These are phyloP conservation scores for Plectranthus barbatus DNA, from an alignment of 257 asterid genomes.

Conservation along the genomic window DNA sequence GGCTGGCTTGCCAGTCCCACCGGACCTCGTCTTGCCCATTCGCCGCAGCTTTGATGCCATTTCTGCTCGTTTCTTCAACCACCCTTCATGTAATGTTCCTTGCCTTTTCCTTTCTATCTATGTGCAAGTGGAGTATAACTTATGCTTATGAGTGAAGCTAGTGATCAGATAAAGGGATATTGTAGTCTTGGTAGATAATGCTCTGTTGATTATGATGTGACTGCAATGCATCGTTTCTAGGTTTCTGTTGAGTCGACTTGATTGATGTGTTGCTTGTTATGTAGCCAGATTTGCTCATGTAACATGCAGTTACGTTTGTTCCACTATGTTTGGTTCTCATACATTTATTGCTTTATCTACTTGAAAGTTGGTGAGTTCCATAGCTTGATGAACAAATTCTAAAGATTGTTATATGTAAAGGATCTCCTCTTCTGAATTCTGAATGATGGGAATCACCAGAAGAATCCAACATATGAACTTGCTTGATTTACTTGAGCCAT, in stretches of 20 bases:
- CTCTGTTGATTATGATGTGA: background rate
- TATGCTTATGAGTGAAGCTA: background rate
- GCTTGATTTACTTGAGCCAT: background rate
- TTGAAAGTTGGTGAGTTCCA: background rate
- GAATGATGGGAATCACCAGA: background rate
- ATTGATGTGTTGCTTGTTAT: background rate
- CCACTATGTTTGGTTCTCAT: background rate
- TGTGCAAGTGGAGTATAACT: no score
- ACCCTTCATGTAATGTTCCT: conserved; percentile 57
- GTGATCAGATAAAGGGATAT: background rate
- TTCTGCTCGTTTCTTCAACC: conserved; percentile 69
- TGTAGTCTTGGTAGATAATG: background rate
- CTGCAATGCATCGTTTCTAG: background rate
- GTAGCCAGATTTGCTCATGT: background rate
- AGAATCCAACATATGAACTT: background rate
- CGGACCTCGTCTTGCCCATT: conserved; percentile 80
- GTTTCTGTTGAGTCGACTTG: background rate
- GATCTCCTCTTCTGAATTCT: background rate
- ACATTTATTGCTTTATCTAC: no score
- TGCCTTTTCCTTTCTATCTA: background rate
- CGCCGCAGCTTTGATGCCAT: conserved; percentile 83
- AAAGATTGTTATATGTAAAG: background rate
- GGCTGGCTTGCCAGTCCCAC: conserved; percentile 87
- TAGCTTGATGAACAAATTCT: background rate
- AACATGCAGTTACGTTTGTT: background rate